Conservation (phyloP, 2,329 filamentous ascomycete genomes). For the Colletotrichum cereale region DNA sequence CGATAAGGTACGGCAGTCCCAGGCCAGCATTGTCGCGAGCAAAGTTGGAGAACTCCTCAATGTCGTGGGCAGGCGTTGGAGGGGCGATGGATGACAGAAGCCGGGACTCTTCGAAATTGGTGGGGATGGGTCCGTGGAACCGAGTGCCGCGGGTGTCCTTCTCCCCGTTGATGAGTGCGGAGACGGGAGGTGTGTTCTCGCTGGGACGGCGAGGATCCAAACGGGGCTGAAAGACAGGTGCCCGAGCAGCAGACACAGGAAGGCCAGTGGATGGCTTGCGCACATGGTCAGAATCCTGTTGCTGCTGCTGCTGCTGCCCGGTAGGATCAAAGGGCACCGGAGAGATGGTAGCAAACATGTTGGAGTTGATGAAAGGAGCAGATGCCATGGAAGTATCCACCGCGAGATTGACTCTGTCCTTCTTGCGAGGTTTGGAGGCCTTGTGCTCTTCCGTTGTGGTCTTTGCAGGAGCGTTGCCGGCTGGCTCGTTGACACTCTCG, state of each 20-base stretch:
- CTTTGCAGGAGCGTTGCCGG: not conserved
- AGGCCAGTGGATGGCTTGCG: constrained; percentile 51
- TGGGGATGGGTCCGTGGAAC: constrained; percentile 23
- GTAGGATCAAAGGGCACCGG: not conserved
- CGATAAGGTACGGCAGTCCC: constrained; percentile 67
- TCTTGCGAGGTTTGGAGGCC: constrained; percentile 16
- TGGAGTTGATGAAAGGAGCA: constrained; percentile 19
- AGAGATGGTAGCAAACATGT: constrained; percentile 7
- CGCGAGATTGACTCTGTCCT: constrained; percentile 27
- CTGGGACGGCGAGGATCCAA: constrained; percentile 22
- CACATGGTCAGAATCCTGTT: not conserved
- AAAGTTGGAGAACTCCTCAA: constrained; percentile 31
- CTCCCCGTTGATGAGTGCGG: constrained; percentile 40
- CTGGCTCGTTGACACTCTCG: not conserved
- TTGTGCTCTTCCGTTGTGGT: constrained; percentile 1
- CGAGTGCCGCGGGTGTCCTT: not conserved
- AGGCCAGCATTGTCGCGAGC: constrained; percentile 31
- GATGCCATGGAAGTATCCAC: constrained; percentile 31
- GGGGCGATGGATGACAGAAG: constrained; percentile 34
- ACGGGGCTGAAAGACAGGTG: constrained; percentile 63
- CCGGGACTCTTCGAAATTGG: constrained; percentile 24
- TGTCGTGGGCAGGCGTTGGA: constrained; percentile 27
- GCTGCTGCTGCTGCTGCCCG: not conserved
- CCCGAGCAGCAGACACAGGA: constrained; percentile 61
- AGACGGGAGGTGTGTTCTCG: constrained; percentile 44